Percentiles rank a stretch among this genome's conserved stretches.
Evolutionary conservation across 345 rosid species (phyloP).

Genomic region (Angophora floribunda): DNA sequence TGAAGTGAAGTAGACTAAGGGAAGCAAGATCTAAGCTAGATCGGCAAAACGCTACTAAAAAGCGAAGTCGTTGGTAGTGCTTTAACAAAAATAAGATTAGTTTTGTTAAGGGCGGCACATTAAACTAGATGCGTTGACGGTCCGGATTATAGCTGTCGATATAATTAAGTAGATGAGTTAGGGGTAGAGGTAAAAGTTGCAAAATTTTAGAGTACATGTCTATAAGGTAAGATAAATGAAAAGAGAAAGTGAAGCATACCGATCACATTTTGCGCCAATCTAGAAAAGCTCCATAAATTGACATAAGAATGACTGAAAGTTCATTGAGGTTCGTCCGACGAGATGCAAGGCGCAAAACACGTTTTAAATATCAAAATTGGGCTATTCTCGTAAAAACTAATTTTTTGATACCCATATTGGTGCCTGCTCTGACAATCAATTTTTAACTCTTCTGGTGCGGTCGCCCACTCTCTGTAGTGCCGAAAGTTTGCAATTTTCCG

Average conservation of each 20-base stretch:
- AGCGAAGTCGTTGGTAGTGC: not conserved
- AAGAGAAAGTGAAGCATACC: not conserved
- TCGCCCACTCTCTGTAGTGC: not conserved
- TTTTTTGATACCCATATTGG: not conserved
- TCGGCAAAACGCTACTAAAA: not conserved
- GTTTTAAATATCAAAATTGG: too few relatives aligned
- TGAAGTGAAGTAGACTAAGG: not conserved
- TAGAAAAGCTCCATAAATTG: too few relatives aligned
- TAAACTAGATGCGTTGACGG: not conserved
- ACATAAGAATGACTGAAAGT: too few relatives aligned
- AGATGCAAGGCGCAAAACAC: too few relatives aligned
- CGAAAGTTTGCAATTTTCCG: not conserved
- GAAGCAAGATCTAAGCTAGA: not conserved
- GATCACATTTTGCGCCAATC: not conserved
- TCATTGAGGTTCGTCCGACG: too few relatives aligned
- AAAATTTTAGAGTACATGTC: not conserved
- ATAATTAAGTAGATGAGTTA: not conserved
- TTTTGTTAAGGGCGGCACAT: too few relatives aligned
- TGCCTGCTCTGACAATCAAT: not conserved
- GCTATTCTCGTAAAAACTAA: too few relatives aligned
- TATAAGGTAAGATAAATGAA: not conserved
- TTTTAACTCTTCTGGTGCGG: not conserved
- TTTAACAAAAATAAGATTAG: not conserved
- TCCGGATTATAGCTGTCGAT: not conserved
- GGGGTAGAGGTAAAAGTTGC: not conserved